These are phyloP conservation scores for Aegle marmelos DNA, from an alignment of 345 rosid genomes.

Conservation along the genomic window DNA sequence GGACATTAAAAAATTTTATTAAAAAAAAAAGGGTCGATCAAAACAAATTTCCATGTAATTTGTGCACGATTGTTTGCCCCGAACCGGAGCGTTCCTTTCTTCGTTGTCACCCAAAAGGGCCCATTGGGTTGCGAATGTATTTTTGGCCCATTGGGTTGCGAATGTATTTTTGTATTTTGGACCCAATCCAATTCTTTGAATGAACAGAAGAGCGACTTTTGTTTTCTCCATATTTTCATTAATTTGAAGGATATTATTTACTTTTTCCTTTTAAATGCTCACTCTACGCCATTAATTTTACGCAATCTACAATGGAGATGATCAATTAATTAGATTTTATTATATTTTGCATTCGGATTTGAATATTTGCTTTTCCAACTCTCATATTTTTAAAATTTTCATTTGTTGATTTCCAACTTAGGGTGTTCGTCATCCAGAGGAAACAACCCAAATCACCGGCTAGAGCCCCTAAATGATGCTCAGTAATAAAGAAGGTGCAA, in stretches of 20 bases:
- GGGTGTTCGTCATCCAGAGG: neutral
- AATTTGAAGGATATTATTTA: no score
- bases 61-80: neutral
- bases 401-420: no score
- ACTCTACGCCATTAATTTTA: no score
- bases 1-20: neutral
- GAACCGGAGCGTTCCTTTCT: neutral
- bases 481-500: no score
- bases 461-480: neutral
- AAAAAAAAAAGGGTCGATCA: neutral
- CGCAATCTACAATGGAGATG: no score
- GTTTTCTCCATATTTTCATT: no score
- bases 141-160: neutral
- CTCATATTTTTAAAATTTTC: no score
- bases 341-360: no score
- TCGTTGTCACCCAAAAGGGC: neutral
- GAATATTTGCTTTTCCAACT: no score
- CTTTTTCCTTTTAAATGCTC: no score
- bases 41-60: neutral
- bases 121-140: neutral
- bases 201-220: no score
- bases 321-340: no score
- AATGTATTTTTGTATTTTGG: neutral
- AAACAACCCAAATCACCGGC: neutral
- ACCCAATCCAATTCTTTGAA: neutral